A percentile compares a stretch with the other conserved stretches of the same genome.
These are phyloP conservation scores for Geotrichum restrictum DNA, from an alignment of 1,139 yeast species.

Conservation along the genomic window DNA sequence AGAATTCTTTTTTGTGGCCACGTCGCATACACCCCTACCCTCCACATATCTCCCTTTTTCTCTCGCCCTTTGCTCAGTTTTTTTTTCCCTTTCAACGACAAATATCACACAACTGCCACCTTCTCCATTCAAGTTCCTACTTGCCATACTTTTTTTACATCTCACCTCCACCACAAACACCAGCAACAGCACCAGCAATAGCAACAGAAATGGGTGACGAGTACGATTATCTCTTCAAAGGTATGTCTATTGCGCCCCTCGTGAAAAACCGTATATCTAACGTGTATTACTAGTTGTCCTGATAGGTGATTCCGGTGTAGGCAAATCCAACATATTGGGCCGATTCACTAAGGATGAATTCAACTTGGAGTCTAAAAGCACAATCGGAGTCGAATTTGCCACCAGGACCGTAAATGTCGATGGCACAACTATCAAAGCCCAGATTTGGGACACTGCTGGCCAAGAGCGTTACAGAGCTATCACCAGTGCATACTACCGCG, in stretches of 20 bases:
- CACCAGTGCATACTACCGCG: slow-evolving; percentile 94
- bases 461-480: slow-evolving; percentile 98
- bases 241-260: slow-evolving; percentile 38
- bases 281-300: slow-evolving; percentile 57
- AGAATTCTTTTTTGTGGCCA: neutral
- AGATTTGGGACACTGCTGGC: slow-evolving; percentile 99
- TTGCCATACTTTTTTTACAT: no score
- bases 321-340: slow-evolving; percentile 88
- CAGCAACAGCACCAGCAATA: neutral
- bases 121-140: no score
- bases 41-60: neutral
- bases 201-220: slow-evolving; percentile 51
- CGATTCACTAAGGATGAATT: slow-evolving; percentile 95
- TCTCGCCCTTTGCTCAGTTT: neutral
- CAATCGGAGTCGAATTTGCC: slow-evolving; percentile 98
- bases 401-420: slow-evolving; percentile 93
- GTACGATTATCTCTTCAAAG: slow-evolving; percentile 91
- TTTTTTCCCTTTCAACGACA: neutral
- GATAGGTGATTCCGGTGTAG: slow-evolving; percentile 97
- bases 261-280: neutral
- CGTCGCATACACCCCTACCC: slow-evolving; percentile 6
- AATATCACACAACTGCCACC: neutral
- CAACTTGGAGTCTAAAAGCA: slow-evolving; percentile 87
- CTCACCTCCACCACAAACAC: no score
- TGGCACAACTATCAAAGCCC: slow-evolving; percentile 93